Evolutionary conservation across 2,329 filamentous ascomycete genomes (phyloP).

Genomic region (Sclerotinia trifoliorum): DNA sequence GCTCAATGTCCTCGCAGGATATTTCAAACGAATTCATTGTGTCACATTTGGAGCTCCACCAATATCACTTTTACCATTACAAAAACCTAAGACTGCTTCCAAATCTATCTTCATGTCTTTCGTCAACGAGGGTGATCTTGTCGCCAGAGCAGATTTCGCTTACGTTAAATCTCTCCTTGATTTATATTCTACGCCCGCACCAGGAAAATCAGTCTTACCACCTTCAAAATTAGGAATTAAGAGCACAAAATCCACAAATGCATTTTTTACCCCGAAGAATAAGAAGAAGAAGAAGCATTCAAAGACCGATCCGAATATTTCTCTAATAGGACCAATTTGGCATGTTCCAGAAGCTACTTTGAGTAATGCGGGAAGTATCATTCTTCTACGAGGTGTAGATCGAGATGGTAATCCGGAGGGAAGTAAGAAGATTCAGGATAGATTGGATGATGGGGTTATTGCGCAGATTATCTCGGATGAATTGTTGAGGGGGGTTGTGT

Average conservation of each 20-base stretch:
- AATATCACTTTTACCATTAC: constrained; percentile 67
- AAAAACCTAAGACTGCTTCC: constrained; percentile 53
- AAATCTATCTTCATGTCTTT: constrained; percentile 78
- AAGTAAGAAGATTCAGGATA: constrained; percentile 49
- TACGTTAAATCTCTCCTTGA: constrained; percentile 73
- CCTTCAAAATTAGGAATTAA: constrained; percentile 24
- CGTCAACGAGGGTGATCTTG: constrained; percentile 83
- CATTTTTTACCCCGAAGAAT: constrained; percentile 26
- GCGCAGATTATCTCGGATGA: constrained; percentile 68
- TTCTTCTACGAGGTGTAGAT: constrained; percentile 60
- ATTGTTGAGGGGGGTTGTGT: constrained; percentile 67
- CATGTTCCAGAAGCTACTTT: constrained; percentile 63
- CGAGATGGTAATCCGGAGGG: constrained; percentile 39
- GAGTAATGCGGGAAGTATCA: constrained; percentile 67
- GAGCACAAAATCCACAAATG: constrained; percentile 30
- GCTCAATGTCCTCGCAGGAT: constrained; percentile 64
- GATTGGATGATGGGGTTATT: constrained; percentile 59
- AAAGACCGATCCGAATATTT: constrained; percentile 28
- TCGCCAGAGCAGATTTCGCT: constrained; percentile 71
- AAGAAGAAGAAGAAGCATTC: constrained; percentile 26
- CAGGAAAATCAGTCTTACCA: constrained; percentile 26
- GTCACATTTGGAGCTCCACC: constrained; percentile 84
- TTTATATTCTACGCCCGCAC: constrained; percentile 60
- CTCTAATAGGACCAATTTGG: constrained; percentile 52
- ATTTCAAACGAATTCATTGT: constrained; percentile 79